Base-by-base conservation (phyloP, 148 eudicot species). In the Rhododendron ferrugineum region DNA sequence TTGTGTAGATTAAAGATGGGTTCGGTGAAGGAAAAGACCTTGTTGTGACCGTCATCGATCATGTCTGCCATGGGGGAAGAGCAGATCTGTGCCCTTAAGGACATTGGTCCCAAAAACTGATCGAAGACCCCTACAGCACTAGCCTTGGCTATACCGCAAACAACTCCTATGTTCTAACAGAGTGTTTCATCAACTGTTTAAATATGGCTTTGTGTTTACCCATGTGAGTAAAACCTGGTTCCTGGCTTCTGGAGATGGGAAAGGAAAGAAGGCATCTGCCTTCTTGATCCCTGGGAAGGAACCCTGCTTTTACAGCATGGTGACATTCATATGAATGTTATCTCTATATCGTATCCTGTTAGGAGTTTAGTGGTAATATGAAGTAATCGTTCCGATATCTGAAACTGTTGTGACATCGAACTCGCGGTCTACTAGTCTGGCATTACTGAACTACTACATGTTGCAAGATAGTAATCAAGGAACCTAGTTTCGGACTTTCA, bases 61-160 rank as follows among this genome's bases (percentile, higher is more conserved):
- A 80, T 84, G 86, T 87, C 89, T 42, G 86, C 89, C 56, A 87
- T 87, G 89, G 89, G 89, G 32, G 89, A 87, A 72, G 89, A 87
- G 79, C 89, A 87, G 79, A 87, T 87, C 81, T 87, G 84, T 36
- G 84, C 86, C 83, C 79, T 84, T 11, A 87, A 87, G 88, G 88
- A 87, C 80, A 84, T 87, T 70, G 88, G 88, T 80, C 80, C 85
- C 32, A 83, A 73, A 28, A 83, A 73, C 52, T 73, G n/a, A n/a
- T n/a, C n/a, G n/a, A 73, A 73, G n/a, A 11, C 44, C 44, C 30
- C 20, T 30, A 14, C 30, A 30, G 75, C 37, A 28, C 75, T 11
- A 30, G 37, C 75, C 66, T 1, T 70, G 46, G 14, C 23, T 50
- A 3, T 46, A 20, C 23, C 11, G 3, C 6, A 74, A 50, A 50